phyloP scores from a whole-genome alignment of 371 early-diverging fungal species.

The Syncephalastrum sp. region DNA sequence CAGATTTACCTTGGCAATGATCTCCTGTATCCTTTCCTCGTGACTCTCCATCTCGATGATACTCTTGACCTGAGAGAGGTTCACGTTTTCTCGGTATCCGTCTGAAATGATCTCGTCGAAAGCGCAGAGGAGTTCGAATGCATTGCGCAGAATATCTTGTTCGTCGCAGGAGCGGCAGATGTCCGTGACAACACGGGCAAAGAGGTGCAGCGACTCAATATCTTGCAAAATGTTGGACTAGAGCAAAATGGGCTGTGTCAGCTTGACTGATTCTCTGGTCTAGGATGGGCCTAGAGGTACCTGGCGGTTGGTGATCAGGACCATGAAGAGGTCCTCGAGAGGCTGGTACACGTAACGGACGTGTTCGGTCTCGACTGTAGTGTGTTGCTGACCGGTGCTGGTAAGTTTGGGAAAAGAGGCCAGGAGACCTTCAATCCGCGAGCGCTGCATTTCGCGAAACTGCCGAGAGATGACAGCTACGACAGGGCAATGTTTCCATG shows the following conservation, averaged over 20 bases:
- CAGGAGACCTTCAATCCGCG: conserved; percentile 95
- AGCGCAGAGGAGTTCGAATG: conserved; percentile 88
- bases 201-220: conserved; percentile 90
- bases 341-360: conserved; percentile 98
- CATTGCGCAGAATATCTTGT: conserved; percentile 68
- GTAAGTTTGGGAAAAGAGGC: conserved; percentile 96
- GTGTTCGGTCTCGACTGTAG: conserved; percentile 94
- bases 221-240: conserved; percentile 88
- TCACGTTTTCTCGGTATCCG: conserved; percentile 85
- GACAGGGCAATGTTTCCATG: conserved; percentile 1
- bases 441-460: conserved; percentile 93
- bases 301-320: conserved; percentile 83
- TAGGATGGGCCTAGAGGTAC: conserved; percentile 11
- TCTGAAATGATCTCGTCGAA: conserved; percentile 96
- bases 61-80: conserved; percentile 83
- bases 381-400: conserved; percentile 89
- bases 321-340: conserved; percentile 90
- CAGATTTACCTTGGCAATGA: conserved; percentile 76
- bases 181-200: conserved; percentile 91
- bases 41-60: conserved; percentile 96
- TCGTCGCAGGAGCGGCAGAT: conserved; percentile 85
- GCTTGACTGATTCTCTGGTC: not conserved
- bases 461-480: conserved; percentile 94
- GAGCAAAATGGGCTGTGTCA: not conserved
- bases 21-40: conserved; percentile 95